phyloP scores from a whole-genome alignment of 2,329 filamentous ascomycete genomes.

The Tolypocladium inflatum region DNA sequence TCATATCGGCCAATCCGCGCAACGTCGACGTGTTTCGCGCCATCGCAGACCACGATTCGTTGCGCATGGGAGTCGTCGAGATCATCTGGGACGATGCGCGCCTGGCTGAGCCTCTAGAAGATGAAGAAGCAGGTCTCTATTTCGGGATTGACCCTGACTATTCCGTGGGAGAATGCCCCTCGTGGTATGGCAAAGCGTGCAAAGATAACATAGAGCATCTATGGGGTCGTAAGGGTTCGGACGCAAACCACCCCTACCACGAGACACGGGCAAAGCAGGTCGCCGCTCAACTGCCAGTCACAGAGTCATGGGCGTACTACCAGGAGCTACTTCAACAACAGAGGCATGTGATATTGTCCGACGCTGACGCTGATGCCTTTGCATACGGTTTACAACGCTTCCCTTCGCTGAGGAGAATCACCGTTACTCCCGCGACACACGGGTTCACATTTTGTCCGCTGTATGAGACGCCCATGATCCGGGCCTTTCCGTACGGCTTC shows the following conservation, averaged over 20 bases:
- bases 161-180: neutral
- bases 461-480: neutral
- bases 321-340: neutral
- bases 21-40: neutral
- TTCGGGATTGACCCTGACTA: neutral
- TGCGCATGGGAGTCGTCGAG: neutral
- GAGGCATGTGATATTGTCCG: neutral
- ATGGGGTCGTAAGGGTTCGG: neutral
- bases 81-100: neutral
- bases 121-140: neutral
- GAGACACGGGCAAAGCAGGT: neutral
- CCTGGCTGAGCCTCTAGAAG: neutral
- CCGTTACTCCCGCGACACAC: neutral
- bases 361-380: neutral
- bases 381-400: neutral
- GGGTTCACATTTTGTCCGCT: neutral
- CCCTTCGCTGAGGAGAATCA: neutral
- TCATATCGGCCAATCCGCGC: neutral
- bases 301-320: neutral
- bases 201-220: neutral
- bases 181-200: neutral
- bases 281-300: neutral
- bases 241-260: neutral
- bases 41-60: neutral
- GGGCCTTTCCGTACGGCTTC: neutral